Conservation (phyloP, 192 early-diverging fungal species). For the Jimgerdemannia lactiflua region DNA sequence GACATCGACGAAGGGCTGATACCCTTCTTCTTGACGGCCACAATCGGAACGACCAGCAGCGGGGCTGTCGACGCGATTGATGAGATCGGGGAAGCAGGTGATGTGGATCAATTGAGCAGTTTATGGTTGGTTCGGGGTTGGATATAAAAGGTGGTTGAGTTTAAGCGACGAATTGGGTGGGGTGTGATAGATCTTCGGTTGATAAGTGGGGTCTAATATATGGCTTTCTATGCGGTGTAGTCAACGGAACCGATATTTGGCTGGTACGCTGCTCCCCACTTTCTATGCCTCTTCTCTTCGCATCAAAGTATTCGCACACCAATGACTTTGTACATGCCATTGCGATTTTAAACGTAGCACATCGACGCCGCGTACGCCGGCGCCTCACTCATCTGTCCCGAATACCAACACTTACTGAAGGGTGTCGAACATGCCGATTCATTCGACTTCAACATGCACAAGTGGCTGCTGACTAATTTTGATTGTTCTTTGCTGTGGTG, state of each 20-base stretch:
- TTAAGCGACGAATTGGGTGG: too few relatives aligned
- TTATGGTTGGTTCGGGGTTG: too few relatives aligned
- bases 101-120: too few relatives aligned
- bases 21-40: conserved; percentile 61
- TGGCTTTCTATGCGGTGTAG: conserved; percentile 1
- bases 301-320: too few relatives aligned
- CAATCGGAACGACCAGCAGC: conserved; percentile 62
- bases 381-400: conserved; percentile 51
- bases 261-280: conserved; percentile 1
- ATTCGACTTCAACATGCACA: conserved; percentile 61
- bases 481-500: conserved; percentile 45
- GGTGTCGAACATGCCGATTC: conserved; percentile 58
- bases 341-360: conserved; percentile 18
- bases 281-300: neutral
- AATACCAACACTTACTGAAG: conserved; percentile 41
- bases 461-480: conserved; percentile 64
- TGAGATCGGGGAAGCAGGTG: conserved; percentile 41
- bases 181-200: too few relatives aligned
- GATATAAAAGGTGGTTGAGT: too few relatives aligned
- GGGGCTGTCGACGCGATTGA: conserved; percentile 51
- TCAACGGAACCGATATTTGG: conserved; percentile 44
- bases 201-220: neutral
- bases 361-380: conserved; percentile 70
- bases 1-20: conserved; percentile 51
- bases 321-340: too few relatives aligned